These are phyloP conservation scores for Panicum virgatum DNA, from an alignment of 202 grass and related monocot species.

Conservation along the genomic window DNA sequence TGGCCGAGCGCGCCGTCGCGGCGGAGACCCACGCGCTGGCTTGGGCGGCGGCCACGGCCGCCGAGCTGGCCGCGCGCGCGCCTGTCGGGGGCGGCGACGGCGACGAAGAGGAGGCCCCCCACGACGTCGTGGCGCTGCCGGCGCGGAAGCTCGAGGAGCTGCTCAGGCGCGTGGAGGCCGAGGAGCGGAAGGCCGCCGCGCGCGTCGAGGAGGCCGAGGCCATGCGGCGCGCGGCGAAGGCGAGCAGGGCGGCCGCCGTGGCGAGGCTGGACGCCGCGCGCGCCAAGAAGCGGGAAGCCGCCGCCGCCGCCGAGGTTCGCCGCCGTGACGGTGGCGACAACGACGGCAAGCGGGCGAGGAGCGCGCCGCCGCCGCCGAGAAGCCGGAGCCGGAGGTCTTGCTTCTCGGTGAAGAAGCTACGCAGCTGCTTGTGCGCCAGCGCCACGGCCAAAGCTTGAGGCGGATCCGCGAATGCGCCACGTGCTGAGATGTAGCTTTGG, in stretches of 20 bases:
- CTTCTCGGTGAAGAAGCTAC: constrained; percentile 38
- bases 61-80: constrained; percentile 8
- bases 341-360: background rate
- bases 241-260: constrained; percentile 33
- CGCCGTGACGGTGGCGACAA: background rate
- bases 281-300: constrained; percentile 16
- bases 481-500: background rate
- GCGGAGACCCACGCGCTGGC: constrained; percentile 45
- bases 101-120: background rate
- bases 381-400: background rate
- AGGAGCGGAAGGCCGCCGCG: constrained; percentile 33
- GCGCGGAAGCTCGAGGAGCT: constrained; percentile 38
- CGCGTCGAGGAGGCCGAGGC: constrained; percentile 39
- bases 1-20: constrained; percentile 40
- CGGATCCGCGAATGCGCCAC: background rate
- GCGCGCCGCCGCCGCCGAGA: background rate
- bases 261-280: constrained; percentile 30
- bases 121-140: constrained; percentile 42
- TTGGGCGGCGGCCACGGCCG: constrained; percentile 16
- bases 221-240: constrained; percentile 28
- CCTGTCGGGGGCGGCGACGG: background rate
- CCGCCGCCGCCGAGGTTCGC: background rate
- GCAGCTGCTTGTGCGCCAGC: constrained; percentile 6
- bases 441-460: constrained; percentile 4
- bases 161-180: constrained; percentile 22